Conservation (phyloP, 352 stramenopile genomes). For the Plasmopara viticola region DNA sequence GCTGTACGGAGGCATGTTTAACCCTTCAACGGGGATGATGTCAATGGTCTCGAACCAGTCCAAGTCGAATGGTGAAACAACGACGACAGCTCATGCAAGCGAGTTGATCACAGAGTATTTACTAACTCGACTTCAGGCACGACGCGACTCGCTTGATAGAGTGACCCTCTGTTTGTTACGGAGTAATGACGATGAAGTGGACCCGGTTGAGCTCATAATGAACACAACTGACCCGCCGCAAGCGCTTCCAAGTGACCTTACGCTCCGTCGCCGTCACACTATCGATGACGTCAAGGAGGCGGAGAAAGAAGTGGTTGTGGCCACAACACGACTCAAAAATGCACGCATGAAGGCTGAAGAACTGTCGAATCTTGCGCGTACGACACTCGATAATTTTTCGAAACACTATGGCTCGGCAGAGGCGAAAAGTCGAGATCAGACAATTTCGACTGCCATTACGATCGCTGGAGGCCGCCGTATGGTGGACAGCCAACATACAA, state of each 20-base stretch:
- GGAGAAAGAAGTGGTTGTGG: slow-evolving; percentile 62
- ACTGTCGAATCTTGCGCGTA: slow-evolving; percentile 62
- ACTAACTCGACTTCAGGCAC: slow-evolving; percentile 61
- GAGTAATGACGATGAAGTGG: slow-evolving; percentile 56
- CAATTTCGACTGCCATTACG: too few species aligned
- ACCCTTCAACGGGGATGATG: slow-evolving; percentile 8
- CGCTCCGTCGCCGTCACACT: slow-evolving; percentile 64
- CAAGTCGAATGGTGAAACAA: slow-evolving; percentile 2
- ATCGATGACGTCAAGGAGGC: slow-evolving; percentile 74
- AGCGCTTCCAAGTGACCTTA: slow-evolving; percentile 42
- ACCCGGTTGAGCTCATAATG: slow-evolving; percentile 43
- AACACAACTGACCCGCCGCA: slow-evolving; percentile 5
- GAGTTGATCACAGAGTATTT: slow-evolving; percentile 66
- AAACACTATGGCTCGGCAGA: slow-evolving; percentile 13
- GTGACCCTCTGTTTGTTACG: slow-evolving; percentile 60
- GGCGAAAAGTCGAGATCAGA: too few species aligned
- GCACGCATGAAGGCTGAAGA: slow-evolving; percentile 65
- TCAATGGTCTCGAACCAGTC: slow-evolving; percentile 2
- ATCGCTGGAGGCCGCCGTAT: too few species aligned
- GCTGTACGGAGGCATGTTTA: slow-evolving; percentile 11
- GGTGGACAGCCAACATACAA: too few species aligned
- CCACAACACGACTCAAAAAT: slow-evolving; percentile 66
- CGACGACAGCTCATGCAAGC: slow-evolving; percentile 17
- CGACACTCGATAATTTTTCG: slow-evolving; percentile 60
- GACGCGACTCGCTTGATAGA: slow-evolving; percentile 33